Evolutionary conservation across 805 yeast species (phyloP).

Genomic region (Lachancea quebecensis): DNA sequence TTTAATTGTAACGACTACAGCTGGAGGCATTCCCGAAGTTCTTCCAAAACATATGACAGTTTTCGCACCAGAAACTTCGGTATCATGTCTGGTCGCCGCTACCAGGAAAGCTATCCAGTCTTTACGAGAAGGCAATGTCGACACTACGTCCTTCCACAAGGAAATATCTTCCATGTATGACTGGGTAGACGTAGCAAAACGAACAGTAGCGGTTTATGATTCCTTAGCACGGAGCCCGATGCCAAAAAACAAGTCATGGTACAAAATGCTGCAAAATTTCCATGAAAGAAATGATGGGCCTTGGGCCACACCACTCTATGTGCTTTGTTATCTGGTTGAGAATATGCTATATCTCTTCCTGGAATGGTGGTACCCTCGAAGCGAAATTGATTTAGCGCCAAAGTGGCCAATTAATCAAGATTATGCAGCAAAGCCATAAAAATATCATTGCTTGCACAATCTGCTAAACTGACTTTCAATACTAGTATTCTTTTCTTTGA

Average conservation of each 20-base stretch:
- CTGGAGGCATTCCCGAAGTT: slow-evolving; percentile 97
- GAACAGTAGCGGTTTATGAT: slow-evolving; percentile 80
- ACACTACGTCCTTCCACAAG: slow-evolving; percentile 70
- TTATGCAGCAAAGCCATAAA: background rate
- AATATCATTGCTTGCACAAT: background rate
- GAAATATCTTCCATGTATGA: slow-evolving; percentile 79
- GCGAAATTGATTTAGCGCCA: slow-evolving; percentile 60
- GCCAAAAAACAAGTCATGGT: slow-evolving; percentile 44
- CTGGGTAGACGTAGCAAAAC: slow-evolving; percentile 80
- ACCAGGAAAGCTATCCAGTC: slow-evolving; percentile 62
- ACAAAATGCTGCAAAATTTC: slow-evolving; percentile 54
- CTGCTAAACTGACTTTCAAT: background rate
- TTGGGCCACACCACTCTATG: slow-evolving; percentile 82
- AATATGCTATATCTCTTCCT: slow-evolving; percentile 53
- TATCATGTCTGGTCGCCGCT: slow-evolving; percentile 68
- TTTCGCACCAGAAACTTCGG: slow-evolving; percentile 77
- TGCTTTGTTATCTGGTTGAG: slow-evolving; percentile 76
- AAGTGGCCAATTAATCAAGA: slow-evolving; percentile 54
- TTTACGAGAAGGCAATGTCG: slow-evolving; percentile 50
- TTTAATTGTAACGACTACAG: slow-evolving; percentile 87
- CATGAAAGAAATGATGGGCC: slow-evolving; percentile 51
- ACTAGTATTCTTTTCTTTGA: background rate
- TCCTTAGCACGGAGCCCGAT: slow-evolving; percentile 33
- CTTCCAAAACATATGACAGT: slow-evolving; percentile 89
- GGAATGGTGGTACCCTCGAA: slow-evolving; percentile 64